phyloP scores from a whole-genome alignment of 2,329 filamentous ascomycete genomes.

The Tolypocladium inflatum region DNA sequence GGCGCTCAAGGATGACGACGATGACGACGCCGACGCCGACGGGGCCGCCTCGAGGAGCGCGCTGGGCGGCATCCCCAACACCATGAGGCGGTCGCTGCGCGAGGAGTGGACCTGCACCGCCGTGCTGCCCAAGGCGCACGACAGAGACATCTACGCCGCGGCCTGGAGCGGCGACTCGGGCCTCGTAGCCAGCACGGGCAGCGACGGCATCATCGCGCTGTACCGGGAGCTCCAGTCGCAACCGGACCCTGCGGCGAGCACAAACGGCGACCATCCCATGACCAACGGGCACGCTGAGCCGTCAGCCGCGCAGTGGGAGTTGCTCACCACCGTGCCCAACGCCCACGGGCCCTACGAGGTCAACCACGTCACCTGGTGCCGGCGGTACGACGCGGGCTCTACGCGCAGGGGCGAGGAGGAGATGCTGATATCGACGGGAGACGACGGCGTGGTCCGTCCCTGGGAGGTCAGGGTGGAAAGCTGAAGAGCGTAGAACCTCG shows the following conservation, averaged over 20 bases:
- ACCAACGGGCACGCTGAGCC: neutral
- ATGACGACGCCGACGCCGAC: constrained; percentile 11
- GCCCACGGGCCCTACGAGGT: constrained; percentile 90
- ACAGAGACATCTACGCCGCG: constrained; percentile 73
- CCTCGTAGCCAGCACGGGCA: constrained; percentile 76
- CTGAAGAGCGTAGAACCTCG: neutral
- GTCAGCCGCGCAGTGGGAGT: constrained; percentile 44
- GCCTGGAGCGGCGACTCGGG: constrained; percentile 74
- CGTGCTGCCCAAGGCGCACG: constrained; percentile 65
- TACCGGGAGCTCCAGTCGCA: constrained; percentile 55
- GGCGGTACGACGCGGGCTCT: constrained; percentile 57
- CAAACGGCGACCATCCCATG: constrained; percentile 1
- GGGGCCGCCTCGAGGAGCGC: constrained; percentile 24
- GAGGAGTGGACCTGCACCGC: constrained; percentile 79
- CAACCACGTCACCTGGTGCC: constrained; percentile 86
- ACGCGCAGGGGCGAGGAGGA: constrained; percentile 57
- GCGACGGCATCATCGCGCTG: constrained; percentile 72
- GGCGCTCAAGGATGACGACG: constrained; percentile 49
- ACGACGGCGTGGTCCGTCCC: constrained; percentile 79
- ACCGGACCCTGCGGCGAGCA: constrained; percentile 8
- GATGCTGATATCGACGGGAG: constrained; percentile 81
- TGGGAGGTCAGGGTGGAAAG: constrained; percentile 51
- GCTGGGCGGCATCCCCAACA: constrained; percentile 69
- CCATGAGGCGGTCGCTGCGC: constrained; percentile 67
- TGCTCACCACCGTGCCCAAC: constrained; percentile 58